A percentile compares a stretch with the other conserved stretches of the same genome.
phyloP scores from a whole-genome alignment of 768 basidiomycete genomes.

The Candolleomyces eurysporus region DNA sequence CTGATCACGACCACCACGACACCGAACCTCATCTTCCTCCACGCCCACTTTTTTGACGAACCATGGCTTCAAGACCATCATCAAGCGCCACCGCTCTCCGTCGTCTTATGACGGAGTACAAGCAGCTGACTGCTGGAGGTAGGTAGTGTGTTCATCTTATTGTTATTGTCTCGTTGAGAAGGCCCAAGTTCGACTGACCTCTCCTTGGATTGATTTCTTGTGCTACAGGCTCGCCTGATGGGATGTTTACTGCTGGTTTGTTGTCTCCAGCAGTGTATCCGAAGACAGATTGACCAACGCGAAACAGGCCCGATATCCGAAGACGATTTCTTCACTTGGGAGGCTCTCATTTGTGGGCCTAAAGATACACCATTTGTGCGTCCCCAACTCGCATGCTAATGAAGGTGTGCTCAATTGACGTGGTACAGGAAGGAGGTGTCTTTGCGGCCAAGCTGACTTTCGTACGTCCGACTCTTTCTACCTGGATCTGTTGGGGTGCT shows the following conservation, averaged over 20 bases:
- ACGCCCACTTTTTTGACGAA: background rate
- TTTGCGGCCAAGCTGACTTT: conserved; percentile 92
- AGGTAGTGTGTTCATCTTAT: conserved; percentile 9
- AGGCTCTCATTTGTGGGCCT: conserved; percentile 90
- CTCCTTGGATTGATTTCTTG: background rate
- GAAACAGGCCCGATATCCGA: conserved; percentile 79
- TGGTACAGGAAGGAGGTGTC: conserved; percentile 83
- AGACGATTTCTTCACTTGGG: conserved; percentile 95
- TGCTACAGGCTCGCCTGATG: conserved; percentile 74
- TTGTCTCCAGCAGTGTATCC: background rate
- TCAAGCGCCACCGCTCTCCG: conserved; percentile 72
- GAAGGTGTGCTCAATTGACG: background rate
- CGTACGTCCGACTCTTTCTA: conserved; percentile 46
- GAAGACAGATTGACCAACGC: conserved; percentile 1
- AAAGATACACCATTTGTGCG: conserved; percentile 93
- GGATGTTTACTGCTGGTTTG: conserved; percentile 92
- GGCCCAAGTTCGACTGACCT: too few relatives aligned
- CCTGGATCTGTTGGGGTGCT: background rate
- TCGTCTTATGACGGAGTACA: conserved; percentile 92
- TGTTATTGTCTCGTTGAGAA: too few relatives aligned
- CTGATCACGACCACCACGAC: background rate
- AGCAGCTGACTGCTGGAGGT: conserved; percentile 81
- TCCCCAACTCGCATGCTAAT: conserved; percentile 10
- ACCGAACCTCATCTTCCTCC: background rate
- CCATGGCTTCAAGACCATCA: conserved; percentile 48